Conservation (phyloP, 257 asterid genomes). For the Dorcoceras hygrometricum region DNA sequence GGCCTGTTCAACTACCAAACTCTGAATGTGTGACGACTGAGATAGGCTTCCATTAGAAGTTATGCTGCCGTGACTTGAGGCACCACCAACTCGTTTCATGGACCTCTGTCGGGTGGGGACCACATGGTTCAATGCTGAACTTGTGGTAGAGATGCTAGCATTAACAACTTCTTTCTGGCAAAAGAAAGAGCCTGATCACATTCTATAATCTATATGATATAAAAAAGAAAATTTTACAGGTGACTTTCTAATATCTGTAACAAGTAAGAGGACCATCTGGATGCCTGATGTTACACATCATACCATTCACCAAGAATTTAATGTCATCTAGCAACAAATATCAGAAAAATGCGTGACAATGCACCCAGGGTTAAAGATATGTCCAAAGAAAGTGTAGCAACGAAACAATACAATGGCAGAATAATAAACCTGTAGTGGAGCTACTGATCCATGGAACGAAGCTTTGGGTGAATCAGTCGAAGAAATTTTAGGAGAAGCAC, state of each 20-base stretch:
- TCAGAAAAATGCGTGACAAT: neutral
- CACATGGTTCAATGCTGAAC: slow-evolving; percentile 37
- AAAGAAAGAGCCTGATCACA: slow-evolving; percentile 33
- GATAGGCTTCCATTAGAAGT: slow-evolving; percentile 38
- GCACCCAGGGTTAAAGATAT: slow-evolving; percentile 24
- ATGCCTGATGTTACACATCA: neutral
- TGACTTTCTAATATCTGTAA: neutral
- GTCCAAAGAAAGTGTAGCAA: neutral
- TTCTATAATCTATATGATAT: slow-evolving; percentile 44
- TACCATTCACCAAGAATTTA: neutral
- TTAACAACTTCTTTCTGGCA: slow-evolving; percentile 38
- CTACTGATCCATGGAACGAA: slow-evolving; percentile 33
- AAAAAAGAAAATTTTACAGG: slow-evolving; percentile 4
- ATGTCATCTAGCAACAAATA: neutral
- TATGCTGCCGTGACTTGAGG: slow-evolving; percentile 32
- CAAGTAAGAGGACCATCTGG: neutral
- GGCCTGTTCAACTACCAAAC: slow-evolving; percentile 29
- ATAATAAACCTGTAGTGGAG: slow-evolving; percentile 45
- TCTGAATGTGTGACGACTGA: slow-evolving; percentile 38
- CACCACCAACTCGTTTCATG: slow-evolving; percentile 46
- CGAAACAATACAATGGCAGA: neutral
- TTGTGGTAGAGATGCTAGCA: slow-evolving; percentile 31
- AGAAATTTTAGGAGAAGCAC: slow-evolving; percentile 55
- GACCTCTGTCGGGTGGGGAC: slow-evolving; percentile 50
- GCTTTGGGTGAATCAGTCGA: slow-evolving; percentile 42